phyloP scores from a whole-genome alignment of 2,329 filamentous ascomycete genomes.

The Fusarium redolens region DNA sequence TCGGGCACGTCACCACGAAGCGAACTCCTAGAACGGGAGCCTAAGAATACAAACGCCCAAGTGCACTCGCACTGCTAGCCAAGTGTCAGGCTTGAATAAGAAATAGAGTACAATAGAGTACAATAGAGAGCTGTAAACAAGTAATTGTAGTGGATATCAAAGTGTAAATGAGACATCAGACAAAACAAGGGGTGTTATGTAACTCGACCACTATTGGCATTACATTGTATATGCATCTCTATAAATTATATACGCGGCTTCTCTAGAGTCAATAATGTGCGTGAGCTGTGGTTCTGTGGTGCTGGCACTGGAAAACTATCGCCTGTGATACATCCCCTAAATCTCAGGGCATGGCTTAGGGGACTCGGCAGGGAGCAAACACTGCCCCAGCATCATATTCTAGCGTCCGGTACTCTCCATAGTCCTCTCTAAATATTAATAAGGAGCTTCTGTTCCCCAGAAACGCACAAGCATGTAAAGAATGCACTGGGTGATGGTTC shows the following conservation, averaged over 20 bases:
- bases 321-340: not conserved
- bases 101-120: not conserved
- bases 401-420: not conserved
- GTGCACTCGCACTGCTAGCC: not conserved
- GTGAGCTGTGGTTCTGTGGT: not conserved
- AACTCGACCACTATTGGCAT: not conserved
- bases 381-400: not conserved
- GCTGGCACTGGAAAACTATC: not conserved
- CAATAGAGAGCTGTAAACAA: not conserved
- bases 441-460: accelerated
- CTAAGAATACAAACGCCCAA: not conserved
- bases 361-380: slow-evolving; percentile 8
- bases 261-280: not conserved
- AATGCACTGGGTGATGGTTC: not conserved
- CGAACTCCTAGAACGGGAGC: not conserved
- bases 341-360: slow-evolving; percentile 1
- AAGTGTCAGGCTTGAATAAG: not conserved
- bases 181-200: not conserved
- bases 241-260: no score
- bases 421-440: not conserved
- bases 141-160: not conserved
- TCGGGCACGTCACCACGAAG: not conserved
- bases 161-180: not conserved
- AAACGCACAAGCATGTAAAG: not conserved
- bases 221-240: no score